Base-by-base conservation (phyloP, 305 asterid species). In the Salvia sclarea region DNA sequence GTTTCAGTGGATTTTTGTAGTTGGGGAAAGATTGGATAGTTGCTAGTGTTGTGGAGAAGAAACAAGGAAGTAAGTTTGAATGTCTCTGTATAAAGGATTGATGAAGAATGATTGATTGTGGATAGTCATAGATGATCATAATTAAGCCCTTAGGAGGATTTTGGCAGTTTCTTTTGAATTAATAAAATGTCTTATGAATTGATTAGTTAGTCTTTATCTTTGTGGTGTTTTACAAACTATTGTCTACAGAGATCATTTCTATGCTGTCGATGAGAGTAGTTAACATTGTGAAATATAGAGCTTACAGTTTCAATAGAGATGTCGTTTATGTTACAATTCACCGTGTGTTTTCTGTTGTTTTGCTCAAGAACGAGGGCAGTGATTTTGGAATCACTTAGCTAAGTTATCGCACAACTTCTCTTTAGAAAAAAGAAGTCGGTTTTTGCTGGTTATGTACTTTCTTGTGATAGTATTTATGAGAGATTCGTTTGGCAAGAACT, bases 261-360 rank as follows among this genome's bases (percentile, higher is more conserved):
- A 71, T 56, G 45, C 54, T 58, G 45, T 22, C 18, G 64, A 57
- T 50, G 64, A 59, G 17, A 56, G 21, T 68, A 13, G 25, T 63
- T 41, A 20, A 13, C 55, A 12, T 61, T 21, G 53, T 24, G 35
- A 31, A 47, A 40, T 44, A 41, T 54, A 54, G 64, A 49, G 47
- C 44, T 8, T 72, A 25, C 24, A 53, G 9, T 75, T 60, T 11
- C 10, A 18, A 38, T 20, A 6, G 56, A 53, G 33, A n/a, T 22
- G 47, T 59, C 24, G 13, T 38, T 64, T 54, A 1, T 25, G 33
- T 58, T 24, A 14, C 70, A 43, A 41, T 24, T 44, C 37, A 35
- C 65, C 18, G 2, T 14, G 16, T 47, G 24, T 8, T 35, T 10
- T 45, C 37, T 11, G 20, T 38, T 3, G 33, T 22, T 4, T 40